Conservation (phyloP, 1,284 basidiomycete genomes). For the Leccinum angustisporum region DNA sequence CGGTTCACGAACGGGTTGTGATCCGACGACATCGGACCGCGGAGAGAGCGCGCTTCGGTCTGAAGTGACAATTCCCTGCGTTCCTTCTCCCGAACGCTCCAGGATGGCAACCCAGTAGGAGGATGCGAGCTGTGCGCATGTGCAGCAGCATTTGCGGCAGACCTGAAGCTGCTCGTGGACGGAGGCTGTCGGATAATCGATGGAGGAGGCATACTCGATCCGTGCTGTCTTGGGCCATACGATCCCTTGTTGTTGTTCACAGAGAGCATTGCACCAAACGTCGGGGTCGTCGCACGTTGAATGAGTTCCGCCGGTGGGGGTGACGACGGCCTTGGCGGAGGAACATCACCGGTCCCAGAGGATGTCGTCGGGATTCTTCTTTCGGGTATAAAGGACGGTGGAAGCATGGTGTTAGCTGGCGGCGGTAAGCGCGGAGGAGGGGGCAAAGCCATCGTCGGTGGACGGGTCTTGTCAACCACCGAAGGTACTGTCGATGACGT, state of each 20-base stretch:
- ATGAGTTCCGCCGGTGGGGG: conserved; percentile 88
- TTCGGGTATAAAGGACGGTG: conserved; percentile 74
- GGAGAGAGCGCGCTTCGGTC: conserved; percentile 65
- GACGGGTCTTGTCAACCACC: conserved; percentile 73
- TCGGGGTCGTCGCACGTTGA: conserved; percentile 82
- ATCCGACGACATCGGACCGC: conserved; percentile 77
- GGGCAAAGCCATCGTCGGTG: conserved; percentile 83
- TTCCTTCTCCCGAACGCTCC: conserved; percentile 49
- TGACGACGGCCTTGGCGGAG: conserved; percentile 82
- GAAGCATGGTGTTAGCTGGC: conserved; percentile 69
- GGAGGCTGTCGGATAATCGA: conserved; percentile 67
- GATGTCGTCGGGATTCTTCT: conserved; percentile 55
- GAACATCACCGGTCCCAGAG: conserved; percentile 51
- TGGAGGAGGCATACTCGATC: conserved; percentile 70
- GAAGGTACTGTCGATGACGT: conserved; percentile 50
- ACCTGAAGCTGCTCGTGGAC: conserved; percentile 79
- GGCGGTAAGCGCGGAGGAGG: conserved; percentile 83
- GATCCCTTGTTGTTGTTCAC: conserved; percentile 54
- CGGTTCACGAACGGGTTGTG: conserved; percentile 48
- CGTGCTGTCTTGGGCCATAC: conserved; percentile 52
- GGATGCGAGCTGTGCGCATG: conserved; percentile 46
- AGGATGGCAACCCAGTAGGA: conserved; percentile 42
- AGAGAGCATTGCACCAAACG: conserved; percentile 62
- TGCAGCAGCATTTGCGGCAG: conserved; percentile 57
- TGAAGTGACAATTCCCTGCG: conserved; percentile 58